Evolutionary conservation across 2,329 filamentous ascomycete genomes (phyloP), one percentile per base, ranked within the genome.

Genomic region (Periconia macrospinosa): DNA sequence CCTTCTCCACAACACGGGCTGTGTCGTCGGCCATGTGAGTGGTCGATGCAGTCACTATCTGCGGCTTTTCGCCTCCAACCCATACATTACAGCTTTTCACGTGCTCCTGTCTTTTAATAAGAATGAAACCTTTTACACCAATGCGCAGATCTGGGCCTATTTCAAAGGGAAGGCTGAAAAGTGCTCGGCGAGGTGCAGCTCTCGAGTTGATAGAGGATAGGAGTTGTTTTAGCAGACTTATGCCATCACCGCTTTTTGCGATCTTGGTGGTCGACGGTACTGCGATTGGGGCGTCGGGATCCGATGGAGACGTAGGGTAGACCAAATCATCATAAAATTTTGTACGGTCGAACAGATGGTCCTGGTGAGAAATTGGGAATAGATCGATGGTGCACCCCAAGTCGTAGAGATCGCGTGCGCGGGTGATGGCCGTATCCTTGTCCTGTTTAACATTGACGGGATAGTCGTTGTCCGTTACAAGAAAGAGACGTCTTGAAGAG

Each of bases 281-380:
- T 37, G 83, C 79, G 8, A 80, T 76, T 11, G 84, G 82, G 3
- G 84, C 86, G 59, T 89, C 88, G 52, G 91, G 90, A 44, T 91
- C 86, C 11, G 82, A 78, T 9, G 71, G 62, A 3, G 89, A 85
- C 5, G 79, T 83, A 53, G 87, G 89, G 74, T 97, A 97, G 55
- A 97, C 88, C 46, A 99, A 94, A 68, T 97, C 92, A 74, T 97
- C 91, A 73, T 97, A 99, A 74, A 99, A 99, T 53, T 89, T 92
- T 52, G 84, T 81, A 5, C 90, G 79, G 60, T 96, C 88, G 67
- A 99, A 99, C 33, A 83, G 83, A 57, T 84, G 81, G 27, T 87
- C 86, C 1, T 84, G 84, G 20, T 77, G 79, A 6, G 88, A 90
- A 53, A 99, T 93, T 0, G 94, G 92, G 62, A 97, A 99, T 0